Conservation (phyloP, 2,329 filamentous ascomycete genomes). For the Fusarium cicatricum region DNA sequence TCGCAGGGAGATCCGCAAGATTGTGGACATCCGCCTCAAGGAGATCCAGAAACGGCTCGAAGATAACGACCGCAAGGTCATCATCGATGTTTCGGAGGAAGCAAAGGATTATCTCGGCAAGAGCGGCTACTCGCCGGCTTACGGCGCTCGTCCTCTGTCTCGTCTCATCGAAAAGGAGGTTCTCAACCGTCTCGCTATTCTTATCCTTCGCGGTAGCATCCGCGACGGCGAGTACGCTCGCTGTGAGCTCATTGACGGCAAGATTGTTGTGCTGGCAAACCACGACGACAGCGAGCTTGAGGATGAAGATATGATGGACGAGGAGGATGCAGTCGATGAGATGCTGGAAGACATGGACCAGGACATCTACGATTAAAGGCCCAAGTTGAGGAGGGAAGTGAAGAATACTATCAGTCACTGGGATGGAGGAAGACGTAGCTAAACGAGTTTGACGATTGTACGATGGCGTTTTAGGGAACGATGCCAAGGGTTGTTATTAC, state of each 20-base stretch:
- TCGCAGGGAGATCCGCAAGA: constrained; percentile 87
- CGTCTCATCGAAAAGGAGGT: constrained; percentile 97
- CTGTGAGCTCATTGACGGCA: constrained; percentile 81
- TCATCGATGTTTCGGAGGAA: constrained; percentile 81
- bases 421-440: constrained; percentile 9
- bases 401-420: constrained; percentile 3
- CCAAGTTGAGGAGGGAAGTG: neutral
- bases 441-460: constrained; percentile 28
- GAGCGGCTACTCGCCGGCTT: constrained; percentile 93
- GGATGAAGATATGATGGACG: constrained; percentile 76
- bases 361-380: constrained; percentile 57
- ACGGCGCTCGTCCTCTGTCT: constrained; percentile 88
- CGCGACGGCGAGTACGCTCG: constrained; percentile 84
- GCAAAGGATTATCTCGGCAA: constrained; percentile 93
- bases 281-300: constrained; percentile 71
- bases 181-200: constrained; percentile 88
- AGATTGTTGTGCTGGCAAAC: constrained; percentile 84
- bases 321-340: constrained; percentile 78
- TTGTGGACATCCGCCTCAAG: constrained; percentile 86
- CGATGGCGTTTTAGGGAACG: constrained; percentile 21
- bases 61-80: constrained; percentile 84
- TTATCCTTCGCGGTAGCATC: constrained; percentile 87
- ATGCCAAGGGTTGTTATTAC: neutral
- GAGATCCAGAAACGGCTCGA: constrained; percentile 94
- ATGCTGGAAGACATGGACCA: constrained; percentile 68